Percentiles rank a stretch among this genome's conserved stretches.
These are phyloP conservation scores for Candida incommunis DNA, from an alignment of 805 yeast species.

Conservation along the genomic window DNA sequence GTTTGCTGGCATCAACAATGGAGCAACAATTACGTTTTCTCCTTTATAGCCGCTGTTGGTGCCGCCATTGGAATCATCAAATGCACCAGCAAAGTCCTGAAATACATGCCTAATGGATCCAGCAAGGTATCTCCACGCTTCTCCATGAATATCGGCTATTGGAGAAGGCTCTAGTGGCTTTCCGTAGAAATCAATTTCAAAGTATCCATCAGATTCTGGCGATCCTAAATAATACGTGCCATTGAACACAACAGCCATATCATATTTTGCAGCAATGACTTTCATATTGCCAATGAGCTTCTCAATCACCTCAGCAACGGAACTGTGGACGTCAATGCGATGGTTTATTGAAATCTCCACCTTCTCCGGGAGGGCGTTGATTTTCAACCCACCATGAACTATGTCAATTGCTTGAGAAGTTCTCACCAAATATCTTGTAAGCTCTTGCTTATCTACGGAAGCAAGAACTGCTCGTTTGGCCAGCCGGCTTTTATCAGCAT, in stretches of 20 bases:
- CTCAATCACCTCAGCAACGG: constrained; percentile 28
- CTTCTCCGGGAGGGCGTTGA: constrained; percentile 1
- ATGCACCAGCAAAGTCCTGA: constrained; percentile 28
- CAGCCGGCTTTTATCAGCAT: neutral
- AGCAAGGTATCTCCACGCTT: neutral
- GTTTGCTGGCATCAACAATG: constrained; percentile 52
- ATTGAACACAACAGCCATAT: constrained; percentile 4
- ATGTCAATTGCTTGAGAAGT: constrained; percentile 2
- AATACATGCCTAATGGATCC: constrained; percentile 34
- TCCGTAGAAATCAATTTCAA: constrained; percentile 1
- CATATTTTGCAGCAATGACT: neutral
- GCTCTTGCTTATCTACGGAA: neutral
- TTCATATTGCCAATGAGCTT: neutral
- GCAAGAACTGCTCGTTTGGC: neutral
- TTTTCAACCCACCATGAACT: constrained; percentile 1
- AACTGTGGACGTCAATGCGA: constrained; percentile 29
- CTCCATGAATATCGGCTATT: neutral
- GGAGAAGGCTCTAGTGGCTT: constrained; percentile 4
- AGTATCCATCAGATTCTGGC: constrained; percentile 3
- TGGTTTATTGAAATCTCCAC: constrained; percentile 2
- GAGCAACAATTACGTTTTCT: constrained; percentile 32
- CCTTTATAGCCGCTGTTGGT: constrained; percentile 19
- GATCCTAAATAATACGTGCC: constrained; percentile 5
- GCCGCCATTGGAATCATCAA: constrained; percentile 17
- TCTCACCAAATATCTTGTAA: neutral